Percentiles rank a stretch among this genome's conserved stretches.
Evolutionary conservation across 2,329 filamentous ascomycete species (phyloP).

Genomic region (Xylariaceae sp.): DNA sequence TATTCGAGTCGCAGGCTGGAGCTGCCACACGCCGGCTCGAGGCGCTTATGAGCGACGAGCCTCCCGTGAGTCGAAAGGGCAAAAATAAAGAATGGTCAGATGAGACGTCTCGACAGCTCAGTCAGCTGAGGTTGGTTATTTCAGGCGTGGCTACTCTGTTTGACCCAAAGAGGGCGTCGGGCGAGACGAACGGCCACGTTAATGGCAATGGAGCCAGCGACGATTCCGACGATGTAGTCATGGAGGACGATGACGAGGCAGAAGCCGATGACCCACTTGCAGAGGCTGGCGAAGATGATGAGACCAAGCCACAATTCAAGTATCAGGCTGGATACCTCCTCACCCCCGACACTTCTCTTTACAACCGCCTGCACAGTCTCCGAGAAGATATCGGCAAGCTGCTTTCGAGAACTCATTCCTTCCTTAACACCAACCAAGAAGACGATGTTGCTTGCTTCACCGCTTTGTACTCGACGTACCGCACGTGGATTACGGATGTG

Average conservation of each 20-base stretch:
- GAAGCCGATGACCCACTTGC: slow-evolving; percentile 51
- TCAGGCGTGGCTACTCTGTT: slow-evolving; percentile 89
- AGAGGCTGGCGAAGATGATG: slow-evolving; percentile 71
- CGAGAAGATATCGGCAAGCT: slow-evolving; percentile 76
- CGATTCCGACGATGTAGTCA: slow-evolving; percentile 38
- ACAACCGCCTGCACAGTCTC: slow-evolving; percentile 73
- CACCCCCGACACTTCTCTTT: slow-evolving; percentile 56
- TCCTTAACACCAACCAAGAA: slow-evolving; percentile 78
- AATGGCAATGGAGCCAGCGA: slow-evolving; percentile 36
- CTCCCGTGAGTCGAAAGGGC: slow-evolving; percentile 82
- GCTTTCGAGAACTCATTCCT: slow-evolving; percentile 78
- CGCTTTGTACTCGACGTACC: slow-evolving; percentile 83
- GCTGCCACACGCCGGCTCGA: slow-evolving; percentile 71
- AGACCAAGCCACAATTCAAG: slow-evolving; percentile 78
- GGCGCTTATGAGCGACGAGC: slow-evolving; percentile 74
- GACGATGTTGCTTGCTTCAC: slow-evolving; percentile 97
- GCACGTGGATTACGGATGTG: slow-evolving; percentile 96
- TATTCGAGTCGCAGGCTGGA: slow-evolving; percentile 81
- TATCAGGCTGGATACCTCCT: slow-evolving; percentile 88
- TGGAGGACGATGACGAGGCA: slow-evolving; percentile 55
- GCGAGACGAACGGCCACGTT: slow-evolving; percentile 37
- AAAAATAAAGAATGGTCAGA: slow-evolving; percentile 99
- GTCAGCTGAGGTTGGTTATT: slow-evolving; percentile 81
- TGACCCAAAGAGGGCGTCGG: slow-evolving; percentile 69
- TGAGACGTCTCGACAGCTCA: slow-evolving; percentile 85